Evolutionary conservation across 108 stramenopile species (phyloP).

Genomic region (Nitzschia sp.): DNA sequence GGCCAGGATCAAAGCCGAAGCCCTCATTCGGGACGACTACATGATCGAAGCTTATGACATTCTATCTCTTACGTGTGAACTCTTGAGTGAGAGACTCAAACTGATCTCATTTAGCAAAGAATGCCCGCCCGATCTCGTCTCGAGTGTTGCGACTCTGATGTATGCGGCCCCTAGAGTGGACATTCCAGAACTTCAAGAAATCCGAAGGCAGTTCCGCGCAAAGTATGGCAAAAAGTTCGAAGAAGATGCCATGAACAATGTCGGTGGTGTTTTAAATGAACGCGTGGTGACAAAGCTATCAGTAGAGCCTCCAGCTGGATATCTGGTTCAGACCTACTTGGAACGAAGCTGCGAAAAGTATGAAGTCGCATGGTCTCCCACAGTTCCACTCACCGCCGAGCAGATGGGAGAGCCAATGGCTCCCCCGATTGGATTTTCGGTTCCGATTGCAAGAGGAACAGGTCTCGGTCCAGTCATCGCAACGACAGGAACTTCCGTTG

Average conservation of each 20-base stretch:
- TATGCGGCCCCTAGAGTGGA: constrained; percentile 80
- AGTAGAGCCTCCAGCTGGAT: constrained; percentile 85
- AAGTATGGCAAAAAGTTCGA: constrained; percentile 90
- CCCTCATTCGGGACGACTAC: constrained; percentile 86
- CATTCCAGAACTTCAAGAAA: constrained; percentile 73
- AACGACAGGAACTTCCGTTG: constrained; percentile 16
- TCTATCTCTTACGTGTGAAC: constrained; percentile 74
- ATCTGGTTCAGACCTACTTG: constrained; percentile 85
- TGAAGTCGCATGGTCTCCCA: constrained; percentile 85
- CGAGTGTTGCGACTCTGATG: constrained; percentile 73
- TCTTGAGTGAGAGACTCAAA: constrained; percentile 80
- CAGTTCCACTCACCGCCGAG: constrained; percentile 36
- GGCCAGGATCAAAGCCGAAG: constrained; percentile 88
- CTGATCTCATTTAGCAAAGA: constrained; percentile 61
- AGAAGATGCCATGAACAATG: constrained; percentile 70
- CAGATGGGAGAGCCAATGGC: constrained; percentile 78
- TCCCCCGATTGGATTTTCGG: constrained; percentile 74
- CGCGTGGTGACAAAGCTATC: constrained; percentile 86
- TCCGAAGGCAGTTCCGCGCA: constrained; percentile 81
- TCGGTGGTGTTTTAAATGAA: constrained; percentile 79
- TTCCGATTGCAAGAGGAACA: constrained; percentile 59
- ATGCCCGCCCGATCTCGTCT: constrained; percentile 79
- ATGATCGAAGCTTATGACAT: constrained; percentile 91
- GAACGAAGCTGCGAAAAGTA: constrained; percentile 86
- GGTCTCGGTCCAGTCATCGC: constrained; percentile 46